phyloP scores from a whole-genome alignment of 371 early-diverging fungal species.

The Apophysomyces elegans region DNA sequence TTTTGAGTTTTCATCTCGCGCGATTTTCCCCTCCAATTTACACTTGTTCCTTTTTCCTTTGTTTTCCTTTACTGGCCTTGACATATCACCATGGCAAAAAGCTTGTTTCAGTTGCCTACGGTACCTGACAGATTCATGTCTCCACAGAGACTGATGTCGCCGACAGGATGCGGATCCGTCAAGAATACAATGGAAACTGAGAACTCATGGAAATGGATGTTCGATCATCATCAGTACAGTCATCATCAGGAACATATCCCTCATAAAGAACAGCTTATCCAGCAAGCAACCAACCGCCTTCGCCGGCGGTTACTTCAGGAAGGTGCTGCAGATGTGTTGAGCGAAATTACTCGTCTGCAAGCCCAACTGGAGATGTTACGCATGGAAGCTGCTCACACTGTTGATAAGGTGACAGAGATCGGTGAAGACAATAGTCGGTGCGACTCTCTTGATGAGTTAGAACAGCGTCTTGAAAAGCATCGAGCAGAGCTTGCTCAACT shows the following conservation, averaged over 20 bases:
- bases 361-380: constrained; percentile 6
- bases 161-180: background rate
- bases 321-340: constrained; percentile 1
- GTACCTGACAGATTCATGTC: background rate
- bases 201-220: constrained; percentile 3
- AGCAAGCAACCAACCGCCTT: background rate
- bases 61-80: background rate
- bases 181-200: background rate
- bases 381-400: background rate
- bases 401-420: background rate
- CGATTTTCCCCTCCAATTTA: background rate
- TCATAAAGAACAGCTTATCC: background rate
- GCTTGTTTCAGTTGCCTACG: background rate
- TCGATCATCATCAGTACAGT: background rate
- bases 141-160: background rate
- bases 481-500: constrained; percentile 20
- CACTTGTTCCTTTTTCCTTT: background rate
- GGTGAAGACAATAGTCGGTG: background rate
- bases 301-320: background rate
- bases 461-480: constrained; percentile 8
- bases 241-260: background rate
- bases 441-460: background rate
- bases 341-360: constrained; percentile 1
- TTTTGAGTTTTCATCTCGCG: background rate
- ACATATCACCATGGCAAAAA: background rate